Percentiles rank a stretch among this genome's conserved stretches.
These are phyloP conservation scores for Pseudogymnoascus pannorum DNA, from an alignment of 2,329 filamentous ascomycete species.

Conservation along the genomic window DNA sequence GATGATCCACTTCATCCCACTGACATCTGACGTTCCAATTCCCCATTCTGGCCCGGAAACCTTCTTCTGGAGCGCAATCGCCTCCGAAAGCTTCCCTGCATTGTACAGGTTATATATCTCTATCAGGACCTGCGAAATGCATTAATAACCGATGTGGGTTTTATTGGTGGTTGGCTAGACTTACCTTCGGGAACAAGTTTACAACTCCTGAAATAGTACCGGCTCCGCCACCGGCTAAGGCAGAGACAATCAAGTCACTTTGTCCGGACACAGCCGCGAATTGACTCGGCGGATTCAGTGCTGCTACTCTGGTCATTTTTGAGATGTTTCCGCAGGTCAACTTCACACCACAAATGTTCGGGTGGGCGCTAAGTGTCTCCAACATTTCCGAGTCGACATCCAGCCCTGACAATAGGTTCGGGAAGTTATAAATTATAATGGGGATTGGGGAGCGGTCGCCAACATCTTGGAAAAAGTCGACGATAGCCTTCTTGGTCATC, in stretches of 20 bases:
- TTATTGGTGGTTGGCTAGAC: slow-evolving; percentile 25
- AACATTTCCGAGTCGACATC: slow-evolving; percentile 37
- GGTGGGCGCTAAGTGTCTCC: slow-evolving; percentile 26
- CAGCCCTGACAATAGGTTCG: slow-evolving; percentile 35
- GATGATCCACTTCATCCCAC: slow-evolving; percentile 54
- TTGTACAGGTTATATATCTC: slow-evolving; percentile 42
- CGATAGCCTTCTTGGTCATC: slow-evolving; percentile 40
- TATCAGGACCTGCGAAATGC: slow-evolving; percentile 34
- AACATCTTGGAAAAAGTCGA: slow-evolving; percentile 44
- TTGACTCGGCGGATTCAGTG: slow-evolving; percentile 58
- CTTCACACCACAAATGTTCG: slow-evolving; percentile 32
- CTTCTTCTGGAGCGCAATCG: slow-evolving; percentile 42
- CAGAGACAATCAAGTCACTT: slow-evolving; percentile 61
- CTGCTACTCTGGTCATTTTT: slow-evolving; percentile 40
- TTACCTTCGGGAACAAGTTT: slow-evolving; percentile 70
- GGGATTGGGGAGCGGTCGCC: slow-evolving; percentile 34
- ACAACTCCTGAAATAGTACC: slow-evolving; percentile 57
- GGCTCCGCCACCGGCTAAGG: slow-evolving; percentile 48
- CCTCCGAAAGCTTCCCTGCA: slow-evolving; percentile 40
- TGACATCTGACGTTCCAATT: slow-evolving; percentile 51
- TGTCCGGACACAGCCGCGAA: slow-evolving; percentile 53
- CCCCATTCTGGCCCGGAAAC: slow-evolving; percentile 48
- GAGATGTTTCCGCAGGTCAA: slow-evolving; percentile 33
- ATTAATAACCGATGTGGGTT: slow-evolving; percentile 45
- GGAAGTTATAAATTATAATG: slow-evolving; percentile 42